Conservation (phyloP, 2,329 filamentous ascomycete species). For the Exophiala xenobiotica region DNA sequence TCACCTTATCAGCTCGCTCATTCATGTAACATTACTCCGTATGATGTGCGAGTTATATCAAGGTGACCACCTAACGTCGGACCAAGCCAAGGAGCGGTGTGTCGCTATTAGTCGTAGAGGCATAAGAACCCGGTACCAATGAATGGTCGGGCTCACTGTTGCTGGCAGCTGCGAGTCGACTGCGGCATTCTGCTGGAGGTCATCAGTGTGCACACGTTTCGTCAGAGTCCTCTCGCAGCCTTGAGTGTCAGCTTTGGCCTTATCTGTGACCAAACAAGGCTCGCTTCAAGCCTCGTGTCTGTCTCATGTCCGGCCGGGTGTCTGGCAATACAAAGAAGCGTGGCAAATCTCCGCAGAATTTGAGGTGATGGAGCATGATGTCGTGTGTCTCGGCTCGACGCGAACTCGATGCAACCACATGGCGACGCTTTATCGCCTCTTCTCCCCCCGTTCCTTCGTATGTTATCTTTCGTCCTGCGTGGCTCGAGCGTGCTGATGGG, state of each 20-base stretch:
- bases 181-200: no score
- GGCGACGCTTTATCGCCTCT: background rate
- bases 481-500: background rate
- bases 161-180: no score
- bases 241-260: background rate
- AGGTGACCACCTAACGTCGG: background rate
- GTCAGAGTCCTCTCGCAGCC: background rate
- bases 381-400: background rate
- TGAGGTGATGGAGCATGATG: background rate
- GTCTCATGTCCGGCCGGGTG: no score
- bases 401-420: background rate
- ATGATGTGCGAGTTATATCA: no score
- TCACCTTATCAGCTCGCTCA: background rate
- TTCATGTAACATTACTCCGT: background rate
- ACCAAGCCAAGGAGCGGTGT: background rate
- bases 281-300: background rate
- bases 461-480: background rate
- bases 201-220: no score
- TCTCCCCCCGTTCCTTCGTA: background rate
- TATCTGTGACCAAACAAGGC: background rate
- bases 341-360: background rate
- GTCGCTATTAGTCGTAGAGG: no score
- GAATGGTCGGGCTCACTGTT: no score
- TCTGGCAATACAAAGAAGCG: background rate
- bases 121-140: no score